These are phyloP conservation scores for Fusarium tuaranense DNA, from an alignment of 2,329 filamentous ascomycete genomes.

Conservation along the genomic window DNA sequence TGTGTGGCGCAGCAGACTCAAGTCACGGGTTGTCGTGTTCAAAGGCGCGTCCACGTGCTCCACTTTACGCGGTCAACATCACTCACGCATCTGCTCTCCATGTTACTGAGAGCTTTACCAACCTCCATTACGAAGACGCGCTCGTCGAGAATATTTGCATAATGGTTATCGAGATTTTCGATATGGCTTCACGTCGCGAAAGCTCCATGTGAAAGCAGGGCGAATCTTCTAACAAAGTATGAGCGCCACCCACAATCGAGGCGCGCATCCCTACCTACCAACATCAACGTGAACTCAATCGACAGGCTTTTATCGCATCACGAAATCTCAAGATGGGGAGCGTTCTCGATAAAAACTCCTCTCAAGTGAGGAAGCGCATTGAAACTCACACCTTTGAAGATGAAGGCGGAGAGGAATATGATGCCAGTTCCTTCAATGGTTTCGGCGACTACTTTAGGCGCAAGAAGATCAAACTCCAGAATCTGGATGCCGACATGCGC, in stretches of 20 bases:
- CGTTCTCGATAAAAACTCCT: conserved; percentile 72
- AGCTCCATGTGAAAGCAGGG: neutral
- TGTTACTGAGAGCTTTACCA: conserved; percentile 1
- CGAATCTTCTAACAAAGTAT: conserved; percentile 2
- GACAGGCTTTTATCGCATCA: neutral
- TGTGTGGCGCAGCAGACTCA: conserved; percentile 32
- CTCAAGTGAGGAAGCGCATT: conserved; percentile 70
- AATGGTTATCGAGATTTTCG: neutral
- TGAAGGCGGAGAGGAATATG: conserved; percentile 92
- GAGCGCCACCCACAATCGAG: neutral
- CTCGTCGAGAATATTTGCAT: neutral
- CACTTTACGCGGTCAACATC: conserved; percentile 52
- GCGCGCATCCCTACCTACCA: conserved; percentile 14
- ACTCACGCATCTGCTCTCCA: conserved; percentile 6
- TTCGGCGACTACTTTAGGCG: conserved; percentile 93
- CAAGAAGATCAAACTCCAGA: conserved; percentile 98
- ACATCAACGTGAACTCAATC: conserved; percentile 9
- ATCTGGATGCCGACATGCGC: conserved; percentile 86
- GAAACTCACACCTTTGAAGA: conserved; percentile 78
- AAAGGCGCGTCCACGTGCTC: conserved; percentile 42
- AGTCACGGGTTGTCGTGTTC: conserved; percentile 57
- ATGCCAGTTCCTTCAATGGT: conserved; percentile 85
- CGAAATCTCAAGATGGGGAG: conserved; percentile 63
- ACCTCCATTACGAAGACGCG: neutral
- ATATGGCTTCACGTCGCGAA: neutral